These are phyloP conservation scores for Euphrasia arctica DNA, from an alignment of 305 asterid species.

Conservation along the genomic window DNA sequence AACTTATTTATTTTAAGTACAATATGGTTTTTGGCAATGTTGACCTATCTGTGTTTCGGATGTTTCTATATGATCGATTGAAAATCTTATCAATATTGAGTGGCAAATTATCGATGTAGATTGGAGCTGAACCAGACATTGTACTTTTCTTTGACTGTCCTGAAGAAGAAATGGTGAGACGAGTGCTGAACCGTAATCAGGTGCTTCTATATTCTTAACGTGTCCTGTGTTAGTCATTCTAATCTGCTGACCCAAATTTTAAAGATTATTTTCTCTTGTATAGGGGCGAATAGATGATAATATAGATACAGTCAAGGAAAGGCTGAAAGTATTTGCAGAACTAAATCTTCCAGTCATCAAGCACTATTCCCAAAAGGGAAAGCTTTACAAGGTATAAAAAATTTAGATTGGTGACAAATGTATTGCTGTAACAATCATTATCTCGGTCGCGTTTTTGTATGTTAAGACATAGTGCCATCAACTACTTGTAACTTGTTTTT, in stretches of 20 bases:
- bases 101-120: slow-evolving; percentile 41
- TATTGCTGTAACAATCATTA: slow-evolving; percentile 15
- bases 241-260: slow-evolving; percentile 21
- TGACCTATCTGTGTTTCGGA: slow-evolving; percentile 7
- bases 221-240: slow-evolving; percentile 13
- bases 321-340: slow-evolving; percentile 65
- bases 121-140: slow-evolving; percentile 75
- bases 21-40: slow-evolving; percentile 21
- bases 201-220: slow-evolving; percentile 31
- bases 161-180: slow-evolving; percentile 83
- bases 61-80: slow-evolving; percentile 1
- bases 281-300: slow-evolving; percentile 97
- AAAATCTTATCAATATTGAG: slow-evolving; percentile 17
- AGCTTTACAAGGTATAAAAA: slow-evolving; percentile 71
- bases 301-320: slow-evolving; percentile 71
- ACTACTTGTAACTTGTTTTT: slow-evolving; percentile 12
- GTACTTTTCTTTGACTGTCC: slow-evolving; percentile 95
- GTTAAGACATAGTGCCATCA: slow-evolving; percentile 11
- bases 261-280: slow-evolving; percentile 23
- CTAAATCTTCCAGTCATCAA: slow-evolving; percentile 78
- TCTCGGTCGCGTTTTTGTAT: slow-evolving; percentile 12
- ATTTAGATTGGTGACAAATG: slow-evolving; percentile 14
- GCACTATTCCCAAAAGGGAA: slow-evolving; percentile 75
- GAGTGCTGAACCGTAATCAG: slow-evolving; percentile 85
- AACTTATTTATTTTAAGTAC: slow-evolving; percentile 17